Evolutionary conservation across 805 yeast species (phyloP).

Genomic region (Vanderwaltozyma yarrowii): DNA sequence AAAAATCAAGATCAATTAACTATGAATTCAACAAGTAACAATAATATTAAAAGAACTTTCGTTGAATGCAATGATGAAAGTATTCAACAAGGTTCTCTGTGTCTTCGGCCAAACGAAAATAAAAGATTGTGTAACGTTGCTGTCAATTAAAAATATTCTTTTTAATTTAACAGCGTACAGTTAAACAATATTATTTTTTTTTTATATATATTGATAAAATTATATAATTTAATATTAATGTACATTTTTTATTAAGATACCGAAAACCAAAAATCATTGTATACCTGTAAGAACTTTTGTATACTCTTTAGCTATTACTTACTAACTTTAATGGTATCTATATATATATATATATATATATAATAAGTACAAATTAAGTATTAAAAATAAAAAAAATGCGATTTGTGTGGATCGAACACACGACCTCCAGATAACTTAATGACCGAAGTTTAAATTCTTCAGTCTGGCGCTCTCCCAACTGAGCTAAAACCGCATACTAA

Average conservation of each 20-base stretch:
- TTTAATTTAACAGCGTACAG: too few relatives aligned
- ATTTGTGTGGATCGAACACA: slow-evolving; percentile 79
- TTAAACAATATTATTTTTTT: too few relatives aligned
- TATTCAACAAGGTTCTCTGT: background rate
- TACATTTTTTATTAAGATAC: too few relatives aligned
- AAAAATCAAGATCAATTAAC: background rate
- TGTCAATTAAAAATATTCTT: too few relatives aligned
- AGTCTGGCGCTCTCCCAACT: slow-evolving; percentile 39
- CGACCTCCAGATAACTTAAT: slow-evolving; percentile 51
- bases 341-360: too few relatives aligned
- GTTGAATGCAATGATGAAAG: background rate
- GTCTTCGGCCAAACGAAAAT: slow-evolving; percentile 3
- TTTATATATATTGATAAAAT: too few relatives aligned
- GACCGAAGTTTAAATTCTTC: slow-evolving; percentile 23
- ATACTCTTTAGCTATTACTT: too few relatives aligned
- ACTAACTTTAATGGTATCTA: too few relatives aligned
- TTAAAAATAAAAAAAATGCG: slow-evolving; percentile 39
- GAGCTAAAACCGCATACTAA: slow-evolving; percentile 32
- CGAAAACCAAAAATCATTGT: too few relatives aligned
- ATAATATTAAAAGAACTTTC: background rate
- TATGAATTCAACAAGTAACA: background rate
- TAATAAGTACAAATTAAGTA: too few relatives aligned
- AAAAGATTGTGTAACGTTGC: slow-evolving; percentile 1
- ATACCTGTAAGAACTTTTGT: too few relatives aligned
- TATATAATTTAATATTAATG: too few relatives aligned